Conservation (phyloP, 192 early-diverging fungal species). For the Linnemannia elongata region DNA sequence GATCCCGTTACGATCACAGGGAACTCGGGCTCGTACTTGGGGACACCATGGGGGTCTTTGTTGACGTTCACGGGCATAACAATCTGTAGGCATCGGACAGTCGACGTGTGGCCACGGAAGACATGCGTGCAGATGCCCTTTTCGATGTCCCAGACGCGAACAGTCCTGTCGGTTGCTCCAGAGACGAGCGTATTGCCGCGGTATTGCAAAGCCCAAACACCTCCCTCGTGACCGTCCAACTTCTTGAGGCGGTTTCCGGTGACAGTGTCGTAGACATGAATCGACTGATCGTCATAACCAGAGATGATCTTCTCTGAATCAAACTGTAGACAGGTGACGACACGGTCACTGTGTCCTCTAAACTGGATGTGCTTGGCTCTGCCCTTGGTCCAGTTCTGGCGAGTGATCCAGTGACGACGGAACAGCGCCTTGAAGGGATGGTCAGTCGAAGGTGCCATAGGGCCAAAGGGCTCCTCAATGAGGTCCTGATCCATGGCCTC, state of each 20-base stretch:
- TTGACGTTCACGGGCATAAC: constrained; percentile 78
- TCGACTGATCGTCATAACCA: constrained; percentile 92
- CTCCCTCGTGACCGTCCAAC: constrained; percentile 91
- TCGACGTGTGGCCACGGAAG: constrained; percentile 94
- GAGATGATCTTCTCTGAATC: constrained; percentile 96
- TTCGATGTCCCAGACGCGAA: constrained; percentile 97
- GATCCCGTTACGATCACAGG: constrained; percentile 96
- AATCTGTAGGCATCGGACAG: constrained; percentile 94
- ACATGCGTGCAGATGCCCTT: constrained; percentile 91
- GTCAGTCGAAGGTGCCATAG: constrained; percentile 40
- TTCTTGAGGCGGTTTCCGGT: constrained; percentile 82
- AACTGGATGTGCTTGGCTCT: constrained; percentile 83
- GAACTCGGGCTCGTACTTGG: constrained; percentile 71
- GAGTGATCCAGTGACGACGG: constrained; percentile 82
- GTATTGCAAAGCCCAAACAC: constrained; percentile 98
- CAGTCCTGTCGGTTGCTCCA: constrained; percentile 95
- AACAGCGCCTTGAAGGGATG: constrained; percentile 87
- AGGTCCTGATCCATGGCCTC: constrained; percentile 34
- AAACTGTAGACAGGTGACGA: constrained; percentile 97
- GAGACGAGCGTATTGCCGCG: constrained; percentile 90
- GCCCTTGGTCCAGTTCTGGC: constrained; percentile 88
- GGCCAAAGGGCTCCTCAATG: constrained; percentile 54
- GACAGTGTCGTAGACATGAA: constrained; percentile 91
- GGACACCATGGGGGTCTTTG: constrained; percentile 55
- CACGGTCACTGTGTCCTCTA: constrained; percentile 82